Base-by-base conservation (phyloP, 164 flowering plant species). In the Annona cherimola region DNA sequence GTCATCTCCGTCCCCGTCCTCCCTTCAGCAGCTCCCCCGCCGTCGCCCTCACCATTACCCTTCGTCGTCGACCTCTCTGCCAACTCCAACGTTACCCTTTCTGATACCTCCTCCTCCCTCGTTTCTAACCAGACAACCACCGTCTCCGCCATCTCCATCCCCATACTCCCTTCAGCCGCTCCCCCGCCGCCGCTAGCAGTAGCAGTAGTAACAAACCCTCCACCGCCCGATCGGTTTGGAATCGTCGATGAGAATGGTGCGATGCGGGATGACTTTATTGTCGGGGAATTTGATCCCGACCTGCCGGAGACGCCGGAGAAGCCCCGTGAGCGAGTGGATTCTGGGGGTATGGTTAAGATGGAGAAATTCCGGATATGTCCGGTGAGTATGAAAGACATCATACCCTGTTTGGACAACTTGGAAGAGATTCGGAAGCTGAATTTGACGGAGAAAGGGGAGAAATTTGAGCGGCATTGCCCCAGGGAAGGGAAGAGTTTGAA, bases 391-490 rank as follows among this genome's bases (percentile, higher is more conserved):
- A 84, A 82, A 61, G 96, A 90, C 82, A 83, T 83, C 59, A 89
- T 90, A 54, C 96, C 93, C 41, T 89, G 96, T 79, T 73, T 90
- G 86, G 96, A 89, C 55, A 87, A 90, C 76, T 83, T 50, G 71
- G 89, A 85, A 61, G 93, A 82, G 41, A 84, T 90, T 69, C 63
- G 50, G 82, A 81, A 74, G 79, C 73, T 90, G 78, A 74, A 71
- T 16, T 87, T 93, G 14, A 85, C 88, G 8, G 84, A 80, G 72
- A 87, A 71, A 42, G 93, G 96, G 69, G 96, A 90, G 82, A 84
- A 73, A 69, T 90, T 74, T 57, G 93, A 90, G 80, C 79, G 91
- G 79, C 97, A 90, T 80, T 96, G 99, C 75, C 98, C 99, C 0
- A 85, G 72, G 66, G 72, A 79, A 26, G 89, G 79, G 3, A 76